A percentile compares a stretch with the other conserved stretches of the same genome.
phyloP scores from a whole-genome alignment of 2,329 filamentous ascomycete species.

The Aspergillus sp. region DNA sequence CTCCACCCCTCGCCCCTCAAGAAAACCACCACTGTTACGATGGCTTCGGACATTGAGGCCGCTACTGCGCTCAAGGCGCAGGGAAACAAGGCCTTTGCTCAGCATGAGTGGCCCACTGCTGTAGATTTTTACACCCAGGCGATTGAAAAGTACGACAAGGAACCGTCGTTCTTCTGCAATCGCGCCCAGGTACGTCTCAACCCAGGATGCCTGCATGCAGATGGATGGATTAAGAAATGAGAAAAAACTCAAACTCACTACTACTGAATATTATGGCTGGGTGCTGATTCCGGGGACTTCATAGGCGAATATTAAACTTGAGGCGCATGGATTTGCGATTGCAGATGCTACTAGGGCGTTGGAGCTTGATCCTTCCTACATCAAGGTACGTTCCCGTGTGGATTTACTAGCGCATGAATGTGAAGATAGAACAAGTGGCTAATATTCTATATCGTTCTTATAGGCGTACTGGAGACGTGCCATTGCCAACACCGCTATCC shows the following conservation, averaged over 20 bases:
- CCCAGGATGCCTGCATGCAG: slow-evolving; percentile 15
- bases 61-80: slow-evolving; percentile 82
- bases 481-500: slow-evolving; percentile 81
- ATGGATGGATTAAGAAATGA: neutral
- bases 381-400: slow-evolving; percentile 57
- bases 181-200: slow-evolving; percentile 68
- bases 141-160: slow-evolving; percentile 71
- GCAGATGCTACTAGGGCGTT: slow-evolving; percentile 84
- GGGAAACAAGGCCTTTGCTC: slow-evolving; percentile 85
- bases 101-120: slow-evolving; percentile 76
- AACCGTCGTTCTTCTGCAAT: slow-evolving; percentile 90
- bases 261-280: neutral
- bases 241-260: neutral
- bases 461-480: slow-evolving; percentile 93
- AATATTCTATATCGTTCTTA: slow-evolving; percentile 1
- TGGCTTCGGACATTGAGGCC: slow-evolving; percentile 49
- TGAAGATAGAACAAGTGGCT: neutral
- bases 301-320: slow-evolving; percentile 88
- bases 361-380: slow-evolving; percentile 75
- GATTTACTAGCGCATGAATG: neutral
- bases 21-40: slow-evolving; percentile 10
- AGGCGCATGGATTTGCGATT: slow-evolving; percentile 89
- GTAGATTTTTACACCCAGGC: slow-evolving; percentile 79
- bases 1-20: slow-evolving; percentile 7
- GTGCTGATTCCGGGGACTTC: slow-evolving; percentile 2